phyloP scores from a whole-genome alignment of 805 yeast genomes.

The Starmerella sirachaensis region DNA sequence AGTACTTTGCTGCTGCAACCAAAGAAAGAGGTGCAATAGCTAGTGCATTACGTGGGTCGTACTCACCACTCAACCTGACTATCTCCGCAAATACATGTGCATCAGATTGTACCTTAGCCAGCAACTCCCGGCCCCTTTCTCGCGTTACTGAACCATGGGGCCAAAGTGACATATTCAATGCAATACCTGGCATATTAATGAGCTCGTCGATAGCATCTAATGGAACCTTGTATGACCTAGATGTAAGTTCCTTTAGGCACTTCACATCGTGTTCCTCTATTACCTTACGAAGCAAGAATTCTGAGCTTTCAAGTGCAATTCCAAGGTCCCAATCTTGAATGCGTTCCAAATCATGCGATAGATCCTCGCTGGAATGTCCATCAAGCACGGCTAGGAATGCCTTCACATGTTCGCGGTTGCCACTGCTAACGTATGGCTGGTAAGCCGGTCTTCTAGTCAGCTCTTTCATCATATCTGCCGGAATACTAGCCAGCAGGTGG shows the following conservation, averaged over 20 bases:
- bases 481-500: conserved; percentile 18
- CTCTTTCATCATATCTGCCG: conserved; percentile 11
- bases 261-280: background rate
- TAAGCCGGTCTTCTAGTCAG: conserved; percentile 11
- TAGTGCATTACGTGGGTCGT: conserved; percentile 3
- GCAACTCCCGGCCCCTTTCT: conserved; percentile 2
- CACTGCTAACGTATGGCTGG: conserved; percentile 5
- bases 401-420: background rate
- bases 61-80: conserved; percentile 12
- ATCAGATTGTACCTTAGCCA: conserved; percentile 1
- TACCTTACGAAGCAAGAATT: conserved; percentile 8
- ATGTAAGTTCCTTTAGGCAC: conserved; percentile 12
- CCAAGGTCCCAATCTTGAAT: conserved; percentile 18
- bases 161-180: conserved; percentile 12
- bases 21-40: conserved; percentile 11
- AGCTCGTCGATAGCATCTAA: background rate
- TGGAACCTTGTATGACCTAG: conserved; percentile 9
- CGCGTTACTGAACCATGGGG: conserved; percentile 1
- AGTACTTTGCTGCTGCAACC: conserved; percentile 16
- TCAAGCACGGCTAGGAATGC: conserved; percentile 10
- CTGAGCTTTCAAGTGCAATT: conserved; percentile 8
- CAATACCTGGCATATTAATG: conserved; percentile 4
- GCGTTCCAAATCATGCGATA: conserved; percentile 6
- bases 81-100: conserved; percentile 13
- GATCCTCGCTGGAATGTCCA: conserved; percentile 5